Evolutionary conservation across 2,329 filamentous ascomycete species (phyloP), one percentile per base, ranked within the genome.

Genomic region (Alternaria ventricosa): DNA sequence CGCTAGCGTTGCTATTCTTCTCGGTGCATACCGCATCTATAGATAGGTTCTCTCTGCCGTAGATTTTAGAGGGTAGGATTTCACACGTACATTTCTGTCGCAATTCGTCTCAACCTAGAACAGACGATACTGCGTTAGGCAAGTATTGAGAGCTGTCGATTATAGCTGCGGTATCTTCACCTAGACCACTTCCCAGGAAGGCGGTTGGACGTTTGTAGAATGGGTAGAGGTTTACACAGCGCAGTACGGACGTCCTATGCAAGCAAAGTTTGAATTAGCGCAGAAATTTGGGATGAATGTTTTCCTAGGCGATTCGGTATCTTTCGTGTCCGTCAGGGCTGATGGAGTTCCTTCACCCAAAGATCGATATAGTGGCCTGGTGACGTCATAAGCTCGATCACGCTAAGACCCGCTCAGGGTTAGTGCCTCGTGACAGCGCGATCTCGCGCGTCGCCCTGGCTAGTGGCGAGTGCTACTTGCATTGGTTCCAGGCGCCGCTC

Each of bases 401-500:
- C 46, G 23, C 41, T 53, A 45, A 41, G 4, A 15, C 10, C 28
- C 4, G 15, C 56, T 45, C n/a, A 10, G 43, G 55, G 5, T 18
- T 68, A 64, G 65, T 36, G 13, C 41, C 68, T 49, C 68, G 68
- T 70, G 68, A 70, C 63, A 55, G 28, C 68, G 68, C 62, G 68
- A 66, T 54, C n/a, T 51, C 57, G 68, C 66, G 68, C 68, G 36
- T 43, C 22, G 33, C 30, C 50, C 25, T 30, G 36, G 44, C 61
- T 50, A 46, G 54, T 60, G 61, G 61, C 61, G 18, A 63, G 51
- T 25, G 36, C 12, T 36, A 33, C 44, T 50, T 63, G 25, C 13
- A 30, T 28, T 20, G 18, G 51, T 64, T 67, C 49, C 60, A 57
- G 55, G 61, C 44, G 58, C 51, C 54, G 36, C 28, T 47, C 55